phyloP scores from a whole-genome alignment of 768 basidiomycete species.

The Lentinula edodes region DNA sequence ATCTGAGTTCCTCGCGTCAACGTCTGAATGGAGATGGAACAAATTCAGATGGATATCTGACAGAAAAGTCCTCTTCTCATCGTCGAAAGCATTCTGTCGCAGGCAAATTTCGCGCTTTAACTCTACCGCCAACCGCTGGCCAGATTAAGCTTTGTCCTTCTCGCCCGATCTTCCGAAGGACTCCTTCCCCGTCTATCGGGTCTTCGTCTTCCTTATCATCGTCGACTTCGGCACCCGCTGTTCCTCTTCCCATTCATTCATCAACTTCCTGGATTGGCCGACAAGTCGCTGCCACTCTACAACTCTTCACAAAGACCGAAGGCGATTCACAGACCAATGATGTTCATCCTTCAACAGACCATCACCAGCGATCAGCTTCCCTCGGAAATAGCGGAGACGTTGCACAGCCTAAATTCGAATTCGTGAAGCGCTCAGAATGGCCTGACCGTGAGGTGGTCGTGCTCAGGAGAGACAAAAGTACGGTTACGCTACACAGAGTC shows the following conservation, averaged over 20 bases:
- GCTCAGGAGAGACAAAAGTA: constrained; percentile 63
- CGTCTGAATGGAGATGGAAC: neutral
- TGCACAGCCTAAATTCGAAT: constrained; percentile 67
- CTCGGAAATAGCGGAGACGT: constrained; percentile 46
- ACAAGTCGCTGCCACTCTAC: constrained; percentile 78
- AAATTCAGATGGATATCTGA: constrained; percentile 4
- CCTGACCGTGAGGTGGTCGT: constrained; percentile 74
- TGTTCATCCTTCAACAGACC: constrained; percentile 23
- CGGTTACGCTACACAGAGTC: constrained; percentile 50
- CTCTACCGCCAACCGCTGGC: constrained; percentile 7
- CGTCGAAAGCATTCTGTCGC: neutral
- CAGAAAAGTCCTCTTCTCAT: constrained; percentile 3
- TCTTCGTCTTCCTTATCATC: constrained; percentile 27
- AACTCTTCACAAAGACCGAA: constrained; percentile 74
- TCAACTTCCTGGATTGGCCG: constrained; percentile 53
- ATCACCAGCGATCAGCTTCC: constrained; percentile 13
- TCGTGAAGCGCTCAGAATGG: constrained; percentile 83
- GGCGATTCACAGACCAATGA: constrained; percentile 27
- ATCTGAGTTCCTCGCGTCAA: neutral
- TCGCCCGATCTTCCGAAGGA: constrained; percentile 28
- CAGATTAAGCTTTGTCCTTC: constrained; percentile 14
- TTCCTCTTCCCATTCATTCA: constrained; percentile 15
- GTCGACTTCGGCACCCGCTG: constrained; percentile 17
- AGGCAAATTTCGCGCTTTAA: constrained; percentile 7
- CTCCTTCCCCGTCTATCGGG: constrained; percentile 25